A percentile compares a stretch with the other conserved stretches of the same genome.
Conservation (phyloP, 768 basidiomycete genomes). For the Mycena pura region DNA sequence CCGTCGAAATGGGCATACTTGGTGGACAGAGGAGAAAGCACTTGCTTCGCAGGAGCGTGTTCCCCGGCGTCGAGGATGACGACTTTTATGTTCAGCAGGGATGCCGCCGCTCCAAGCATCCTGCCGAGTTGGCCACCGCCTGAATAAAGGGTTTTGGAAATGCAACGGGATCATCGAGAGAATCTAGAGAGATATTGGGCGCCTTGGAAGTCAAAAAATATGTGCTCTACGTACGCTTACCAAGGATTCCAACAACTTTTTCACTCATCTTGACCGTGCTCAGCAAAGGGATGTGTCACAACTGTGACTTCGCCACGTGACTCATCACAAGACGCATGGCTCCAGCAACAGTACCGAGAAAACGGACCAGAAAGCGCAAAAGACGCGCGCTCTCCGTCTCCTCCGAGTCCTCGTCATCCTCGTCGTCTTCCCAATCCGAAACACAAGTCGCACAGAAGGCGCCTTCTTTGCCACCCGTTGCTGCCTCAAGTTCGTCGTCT, state of each 20-base stretch:
- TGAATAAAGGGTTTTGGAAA: constrained; percentile 34
- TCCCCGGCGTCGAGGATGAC: constrained; percentile 85
- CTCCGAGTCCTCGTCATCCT: constrained; percentile 22
- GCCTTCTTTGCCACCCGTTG: constrained; percentile 1
- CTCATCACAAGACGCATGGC: too few relatives aligned
- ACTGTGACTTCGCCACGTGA: constrained; percentile 12
- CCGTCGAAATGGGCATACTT: constrained; percentile 79
- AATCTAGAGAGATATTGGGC: background rate
- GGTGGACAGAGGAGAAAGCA: constrained; percentile 62
- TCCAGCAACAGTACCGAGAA: constrained; percentile 45
- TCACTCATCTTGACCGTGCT: constrained; percentile 46
- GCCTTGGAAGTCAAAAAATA: background rate
- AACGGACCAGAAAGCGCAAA: constrained; percentile 61
- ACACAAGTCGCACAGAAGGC: constrained; percentile 12
- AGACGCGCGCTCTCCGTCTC: constrained; percentile 55
- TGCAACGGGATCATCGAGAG: background rate
- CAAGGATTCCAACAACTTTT: constrained; percentile 58
- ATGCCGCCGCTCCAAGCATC: constrained; percentile 92
- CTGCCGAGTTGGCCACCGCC: constrained; percentile 98
- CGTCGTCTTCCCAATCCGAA: constrained; percentile 27
- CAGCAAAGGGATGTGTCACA: background rate
- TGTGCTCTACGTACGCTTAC: constrained; percentile 48
- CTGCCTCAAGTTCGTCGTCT: constrained; percentile 3
- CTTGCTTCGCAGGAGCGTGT: constrained; percentile 89
- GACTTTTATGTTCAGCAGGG: constrained; percentile 83